A percentile compares a stretch with the other conserved stretches of the same genome.
Conservation (phyloP, 257 asterid species). For the Penstemon eatonii region DNA sequence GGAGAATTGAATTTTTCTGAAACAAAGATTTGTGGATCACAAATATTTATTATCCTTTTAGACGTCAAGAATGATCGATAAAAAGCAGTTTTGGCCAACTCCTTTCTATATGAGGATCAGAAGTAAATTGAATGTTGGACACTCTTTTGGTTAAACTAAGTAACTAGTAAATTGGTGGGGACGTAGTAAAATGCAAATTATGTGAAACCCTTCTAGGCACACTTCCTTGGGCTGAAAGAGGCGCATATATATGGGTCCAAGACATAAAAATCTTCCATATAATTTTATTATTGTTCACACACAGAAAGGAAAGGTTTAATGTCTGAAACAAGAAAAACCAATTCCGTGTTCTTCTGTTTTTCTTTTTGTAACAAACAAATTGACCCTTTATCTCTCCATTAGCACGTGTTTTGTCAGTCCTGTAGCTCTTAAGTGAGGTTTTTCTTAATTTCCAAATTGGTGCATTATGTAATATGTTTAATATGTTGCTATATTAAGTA, state of each 20-base stretch:
- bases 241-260: background rate
- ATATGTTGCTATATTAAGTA: constrained; percentile 11
- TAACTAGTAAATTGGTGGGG: background rate
- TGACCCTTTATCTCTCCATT: background rate
- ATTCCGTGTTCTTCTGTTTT: background rate
- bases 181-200: background rate
- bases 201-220: background rate
- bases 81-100: background rate
- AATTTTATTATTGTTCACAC: background rate
- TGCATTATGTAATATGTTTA: background rate
- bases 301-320: background rate
- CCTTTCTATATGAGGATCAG: background rate
- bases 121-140: background rate
- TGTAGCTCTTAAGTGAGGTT: too few species aligned
- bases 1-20: constrained; percentile 22
- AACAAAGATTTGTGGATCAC: background rate
- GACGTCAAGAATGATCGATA: background rate
- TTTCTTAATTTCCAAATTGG: background rate
- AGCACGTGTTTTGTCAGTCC: background rate
- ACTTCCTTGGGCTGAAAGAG: background rate
- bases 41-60: background rate
- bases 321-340: background rate
- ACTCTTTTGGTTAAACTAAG: background rate
- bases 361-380: background rate
- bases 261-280: background rate